These are phyloP conservation scores for Rhytidhysteron rufulum DNA, from an alignment of 2,329 filamentous ascomycete species.

Conservation along the genomic window DNA sequence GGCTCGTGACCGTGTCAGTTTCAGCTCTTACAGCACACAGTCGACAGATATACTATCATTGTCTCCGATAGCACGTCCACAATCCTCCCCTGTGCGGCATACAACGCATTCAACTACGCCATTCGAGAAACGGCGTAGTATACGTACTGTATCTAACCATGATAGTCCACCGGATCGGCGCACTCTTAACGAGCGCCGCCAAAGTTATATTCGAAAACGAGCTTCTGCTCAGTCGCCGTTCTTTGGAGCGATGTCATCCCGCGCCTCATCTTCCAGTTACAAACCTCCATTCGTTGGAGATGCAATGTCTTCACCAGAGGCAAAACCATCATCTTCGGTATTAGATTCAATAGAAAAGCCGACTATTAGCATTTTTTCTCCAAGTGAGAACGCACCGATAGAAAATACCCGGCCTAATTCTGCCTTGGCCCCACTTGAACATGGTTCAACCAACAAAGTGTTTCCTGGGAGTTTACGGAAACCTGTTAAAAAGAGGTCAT, in stretches of 20 bases:
- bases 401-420: slow-evolving; percentile 9
- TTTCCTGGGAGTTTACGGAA: slow-evolving; percentile 24
- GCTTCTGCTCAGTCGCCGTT: slow-evolving; percentile 37
- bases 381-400: slow-evolving; percentile 14
- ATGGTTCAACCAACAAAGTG: slow-evolving; percentile 6
- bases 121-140: slow-evolving; percentile 34
- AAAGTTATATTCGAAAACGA: slow-evolving; percentile 41
- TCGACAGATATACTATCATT: slow-evolving; percentile 40
- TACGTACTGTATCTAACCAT: slow-evolving; percentile 34
- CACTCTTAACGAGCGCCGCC: slow-evolving; percentile 37
- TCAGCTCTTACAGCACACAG: slow-evolving; percentile 34
- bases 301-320: slow-evolving; percentile 3
- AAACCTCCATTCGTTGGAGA: slow-evolving; percentile 11
- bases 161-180: slow-evolving; percentile 35
- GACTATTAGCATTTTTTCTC: slow-evolving; percentile 7
- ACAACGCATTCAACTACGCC: slow-evolving; percentile 23
- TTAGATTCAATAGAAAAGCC: not conserved
- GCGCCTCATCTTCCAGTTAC: slow-evolving; percentile 28
- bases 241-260: slow-evolving; percentile 32
- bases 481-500: slow-evolving; percentile 12
- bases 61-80: slow-evolving; percentile 35
- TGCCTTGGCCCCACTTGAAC: slow-evolving; percentile 12
- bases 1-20: slow-evolving; percentile 28
- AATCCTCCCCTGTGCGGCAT: slow-evolving; percentile 21
- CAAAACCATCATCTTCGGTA: slow-evolving; percentile 2